A percentile compares a stretch with the other conserved stretches of the same genome.
Conservation (phyloP, 1,139 yeast genomes). For the Candida sojae region DNA sequence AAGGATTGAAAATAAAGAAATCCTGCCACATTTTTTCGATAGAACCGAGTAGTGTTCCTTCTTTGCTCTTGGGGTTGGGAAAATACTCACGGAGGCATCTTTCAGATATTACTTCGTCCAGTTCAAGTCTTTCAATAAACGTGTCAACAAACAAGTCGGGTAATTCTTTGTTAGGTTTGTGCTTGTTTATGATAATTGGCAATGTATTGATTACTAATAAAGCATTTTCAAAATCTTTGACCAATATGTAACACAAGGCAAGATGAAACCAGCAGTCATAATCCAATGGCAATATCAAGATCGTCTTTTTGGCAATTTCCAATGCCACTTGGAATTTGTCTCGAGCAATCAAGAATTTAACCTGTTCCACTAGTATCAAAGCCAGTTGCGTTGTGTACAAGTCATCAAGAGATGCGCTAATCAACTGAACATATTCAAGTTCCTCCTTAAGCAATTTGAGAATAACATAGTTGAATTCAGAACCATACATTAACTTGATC, state of each 20-base stretch:
- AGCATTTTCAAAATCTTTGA: slow-evolving; percentile 32
- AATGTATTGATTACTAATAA: slow-evolving; percentile 36
- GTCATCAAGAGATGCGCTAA: slow-evolving; percentile 23
- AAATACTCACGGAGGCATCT: slow-evolving; percentile 32
- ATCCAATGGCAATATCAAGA: slow-evolving; percentile 40
- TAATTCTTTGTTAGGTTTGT: slow-evolving; percentile 13
- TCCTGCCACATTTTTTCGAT: slow-evolving; percentile 36
- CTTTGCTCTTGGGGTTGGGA: slow-evolving; percentile 26
- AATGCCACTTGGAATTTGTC: slow-evolving; percentile 28
- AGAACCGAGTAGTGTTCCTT: neutral
- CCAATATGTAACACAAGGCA: slow-evolving; percentile 34
- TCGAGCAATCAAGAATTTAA: slow-evolving; percentile 37
- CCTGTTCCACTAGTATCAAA: slow-evolving; percentile 39
- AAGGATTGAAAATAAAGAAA: slow-evolving; percentile 29
- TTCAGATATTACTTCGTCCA: slow-evolving; percentile 33
- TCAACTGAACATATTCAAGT: slow-evolving; percentile 27
- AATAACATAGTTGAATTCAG: slow-evolving; percentile 32
- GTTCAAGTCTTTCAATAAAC: slow-evolving; percentile 25
- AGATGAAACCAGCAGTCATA: slow-evolving; percentile 44
- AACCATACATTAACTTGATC: slow-evolving; percentile 23
- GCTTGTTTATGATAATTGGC: slow-evolving; percentile 26
- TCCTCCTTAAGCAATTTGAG: slow-evolving; percentile 31
- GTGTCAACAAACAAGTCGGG: slow-evolving; percentile 31
- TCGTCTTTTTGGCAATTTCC: slow-evolving; percentile 31
- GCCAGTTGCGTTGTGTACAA: slow-evolving; percentile 36